Conservation (phyloP, 2,329 filamentous ascomycete genomes). For the Cercospora zeina region DNA sequence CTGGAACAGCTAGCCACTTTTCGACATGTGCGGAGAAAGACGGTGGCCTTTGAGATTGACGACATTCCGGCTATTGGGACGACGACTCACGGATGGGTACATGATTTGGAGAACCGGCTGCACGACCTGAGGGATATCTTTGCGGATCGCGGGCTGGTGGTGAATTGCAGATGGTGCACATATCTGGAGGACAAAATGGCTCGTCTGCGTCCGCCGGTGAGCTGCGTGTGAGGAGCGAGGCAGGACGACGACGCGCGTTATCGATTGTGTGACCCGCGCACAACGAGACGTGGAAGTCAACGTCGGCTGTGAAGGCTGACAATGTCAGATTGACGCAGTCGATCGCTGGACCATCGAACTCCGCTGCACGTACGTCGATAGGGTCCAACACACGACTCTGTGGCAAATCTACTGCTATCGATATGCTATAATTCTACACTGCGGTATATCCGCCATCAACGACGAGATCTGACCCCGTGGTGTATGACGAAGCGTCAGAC, state of each 20-base stretch:
- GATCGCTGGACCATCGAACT: not conserved
- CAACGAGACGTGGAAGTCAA: not conserved
- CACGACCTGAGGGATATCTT: constrained; percentile 1
- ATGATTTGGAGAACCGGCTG: constrained; percentile 10
- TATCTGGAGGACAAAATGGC: constrained; percentile 2
- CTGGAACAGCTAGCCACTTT: constrained; percentile 1
- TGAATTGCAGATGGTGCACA: constrained; percentile 7
- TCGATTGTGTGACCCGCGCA: not conserved
- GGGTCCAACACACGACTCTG: not conserved
- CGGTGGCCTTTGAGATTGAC: constrained; percentile 7
- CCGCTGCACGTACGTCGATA: not conserved
- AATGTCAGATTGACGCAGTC: not conserved
- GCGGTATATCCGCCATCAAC: constrained; percentile 39
- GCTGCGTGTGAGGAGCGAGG: constrained; percentile 1
- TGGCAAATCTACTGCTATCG: not conserved
- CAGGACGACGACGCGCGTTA: not conserved
- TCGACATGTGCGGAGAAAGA: not conserved
- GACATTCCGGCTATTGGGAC: not conserved
- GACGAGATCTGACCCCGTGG: constrained; percentile 37
- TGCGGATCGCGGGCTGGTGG: constrained; percentile 4
- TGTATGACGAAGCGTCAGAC: constrained; percentile 38
- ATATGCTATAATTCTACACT: constrained; percentile 15
- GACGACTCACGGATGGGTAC: constrained; percentile 13
- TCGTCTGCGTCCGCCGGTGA: not conserved
- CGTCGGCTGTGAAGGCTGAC: not conserved